phyloP scores from a whole-genome alignment of 1,284 basidiomycete genomes.

The Ganoderma sinense region DNA sequence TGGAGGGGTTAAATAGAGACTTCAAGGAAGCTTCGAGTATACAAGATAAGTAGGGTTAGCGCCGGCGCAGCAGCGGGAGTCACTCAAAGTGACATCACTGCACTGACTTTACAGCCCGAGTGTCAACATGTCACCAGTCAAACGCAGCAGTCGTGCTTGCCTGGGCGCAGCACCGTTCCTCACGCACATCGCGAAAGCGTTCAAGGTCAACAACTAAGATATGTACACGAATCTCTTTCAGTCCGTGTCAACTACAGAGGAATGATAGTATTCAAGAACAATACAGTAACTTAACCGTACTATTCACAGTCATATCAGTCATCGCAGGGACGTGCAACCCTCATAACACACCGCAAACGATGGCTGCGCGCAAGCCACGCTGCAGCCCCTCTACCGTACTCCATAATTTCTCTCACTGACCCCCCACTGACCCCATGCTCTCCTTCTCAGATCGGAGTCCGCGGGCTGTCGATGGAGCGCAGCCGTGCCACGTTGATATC shows the following conservation, averaged over 20 bases:
- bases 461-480: constrained; percentile 5
- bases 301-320: constrained; percentile 2
- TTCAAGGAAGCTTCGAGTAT: not conserved
- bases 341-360: not conserved
- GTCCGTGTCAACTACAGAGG: constrained; percentile 6
- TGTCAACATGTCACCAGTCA: not conserved
- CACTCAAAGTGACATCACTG: constrained; percentile 14
- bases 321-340: not conserved
- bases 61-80: constrained; percentile 7
- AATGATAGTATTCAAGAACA: constrained; percentile 7
- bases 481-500: constrained; percentile 12
- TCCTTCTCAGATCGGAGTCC: not conserved
- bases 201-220: not conserved
- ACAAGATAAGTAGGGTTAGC: constrained; percentile 9
- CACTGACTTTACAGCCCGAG: not conserved
- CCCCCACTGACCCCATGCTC: not conserved
- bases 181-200: not conserved
- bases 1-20: not conserved
- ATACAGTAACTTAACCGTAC: constrained; percentile 10
- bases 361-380: not conserved
- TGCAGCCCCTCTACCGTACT: not conserved
- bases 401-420: not conserved
- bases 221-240: constrained; percentile 5
- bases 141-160: not conserved
- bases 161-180: constrained; percentile 1